These are phyloP conservation scores for Pseudoscleropodium purum DNA, from an alignment of 225 moss, liverwort and hornwort species.

Conservation along the genomic window DNA sequence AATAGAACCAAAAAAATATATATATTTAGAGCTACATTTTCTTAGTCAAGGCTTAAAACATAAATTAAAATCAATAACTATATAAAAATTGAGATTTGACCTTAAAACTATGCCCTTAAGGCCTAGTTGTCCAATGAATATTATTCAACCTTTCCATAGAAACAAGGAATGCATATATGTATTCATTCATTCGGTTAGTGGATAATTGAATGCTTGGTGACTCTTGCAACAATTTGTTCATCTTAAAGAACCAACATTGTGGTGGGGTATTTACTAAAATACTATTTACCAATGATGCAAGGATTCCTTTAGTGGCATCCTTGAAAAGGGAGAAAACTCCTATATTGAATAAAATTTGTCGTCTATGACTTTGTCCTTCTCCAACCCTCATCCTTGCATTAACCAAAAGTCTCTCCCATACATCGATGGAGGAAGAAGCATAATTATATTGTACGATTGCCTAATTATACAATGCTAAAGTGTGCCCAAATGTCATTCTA, in stretches of 20 bases:
- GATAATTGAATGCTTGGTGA: background rate
- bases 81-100: background rate
- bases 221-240: accelerated
- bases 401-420: background rate
- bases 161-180: background rate
- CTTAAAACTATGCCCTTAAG: background rate
- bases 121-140: background rate
- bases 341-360: background rate
- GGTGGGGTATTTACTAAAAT: accelerated
- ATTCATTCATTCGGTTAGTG: background rate
- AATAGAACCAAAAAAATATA: background rate
- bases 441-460: background rate
- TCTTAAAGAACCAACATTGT: background rate
- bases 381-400: background rate
- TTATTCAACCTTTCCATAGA: accelerated
- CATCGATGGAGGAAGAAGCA: too few species aligned
- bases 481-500: background rate
- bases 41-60: background rate
- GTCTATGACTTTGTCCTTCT: background rate
- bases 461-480: too few species aligned
- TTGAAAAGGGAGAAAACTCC: too few species aligned
- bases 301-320: accelerated
- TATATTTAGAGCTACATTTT: too few species aligned
- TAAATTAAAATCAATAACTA: background rate
- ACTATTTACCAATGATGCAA: background rate